Percentiles rank a stretch among this genome's conserved stretches.
Conservation (phyloP, 2,329 filamentous ascomycete species). For the Gnomoniopsis smithogilvyi region DNA sequence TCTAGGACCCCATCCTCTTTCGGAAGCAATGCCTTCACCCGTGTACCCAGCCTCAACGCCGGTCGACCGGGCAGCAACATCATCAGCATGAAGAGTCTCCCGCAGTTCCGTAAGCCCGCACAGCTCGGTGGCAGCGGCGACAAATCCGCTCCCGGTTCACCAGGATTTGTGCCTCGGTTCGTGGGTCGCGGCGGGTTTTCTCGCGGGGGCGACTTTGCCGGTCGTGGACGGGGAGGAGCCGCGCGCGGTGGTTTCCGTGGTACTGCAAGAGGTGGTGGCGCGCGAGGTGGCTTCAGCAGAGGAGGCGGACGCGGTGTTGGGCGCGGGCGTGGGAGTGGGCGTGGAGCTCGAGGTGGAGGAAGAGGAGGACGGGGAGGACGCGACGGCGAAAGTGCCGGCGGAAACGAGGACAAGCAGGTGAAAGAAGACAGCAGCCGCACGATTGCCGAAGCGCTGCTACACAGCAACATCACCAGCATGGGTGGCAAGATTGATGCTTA, state of each 20-base stretch:
- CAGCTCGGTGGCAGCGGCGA: background rate
- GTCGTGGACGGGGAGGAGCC: background rate
- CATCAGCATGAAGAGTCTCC: slow-evolving; percentile 16
- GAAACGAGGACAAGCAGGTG: background rate
- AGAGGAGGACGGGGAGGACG: background rate
- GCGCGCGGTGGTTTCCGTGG: background rate
- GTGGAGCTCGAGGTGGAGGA: background rate
- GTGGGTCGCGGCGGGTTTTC: background rate
- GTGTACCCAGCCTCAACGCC: background rate
- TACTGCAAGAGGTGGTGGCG: background rate
- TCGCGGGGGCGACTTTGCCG: background rate
- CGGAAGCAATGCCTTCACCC: background rate
- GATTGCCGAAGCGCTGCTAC: background rate
- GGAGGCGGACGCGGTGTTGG: background rate
- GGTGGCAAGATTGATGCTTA: slow-evolving; percentile 26
- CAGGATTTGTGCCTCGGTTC: background rate
- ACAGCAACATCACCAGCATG: background rate
- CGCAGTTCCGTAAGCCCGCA: background rate
- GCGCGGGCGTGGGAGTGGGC: background rate
- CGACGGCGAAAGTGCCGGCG: background rate
- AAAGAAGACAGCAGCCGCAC: slow-evolving; percentile 5
- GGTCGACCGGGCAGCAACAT: background rate
- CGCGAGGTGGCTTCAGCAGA: background rate
- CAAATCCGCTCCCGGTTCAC: background rate
- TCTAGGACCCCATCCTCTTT: background rate